These are phyloP conservation scores for Eutrema heterophyllum DNA, from an alignment of 345 rosid species.

Conservation along the genomic window DNA sequence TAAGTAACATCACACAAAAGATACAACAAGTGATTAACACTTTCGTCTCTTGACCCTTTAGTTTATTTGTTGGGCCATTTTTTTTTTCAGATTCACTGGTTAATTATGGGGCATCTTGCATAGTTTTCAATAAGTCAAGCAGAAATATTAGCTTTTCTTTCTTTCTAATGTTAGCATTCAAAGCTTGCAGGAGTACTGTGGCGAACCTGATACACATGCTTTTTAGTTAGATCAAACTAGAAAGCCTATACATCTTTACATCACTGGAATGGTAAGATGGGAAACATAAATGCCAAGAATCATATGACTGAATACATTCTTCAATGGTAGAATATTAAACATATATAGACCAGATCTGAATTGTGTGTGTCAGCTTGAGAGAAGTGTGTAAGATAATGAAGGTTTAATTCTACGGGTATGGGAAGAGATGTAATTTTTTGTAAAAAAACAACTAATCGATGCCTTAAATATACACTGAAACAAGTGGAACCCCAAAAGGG, in stretches of 20 bases:
- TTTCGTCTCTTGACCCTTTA: background rate
- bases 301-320: background rate
- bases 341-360: conserved; percentile 13
- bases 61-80: background rate
- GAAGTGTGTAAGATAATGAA: background rate
- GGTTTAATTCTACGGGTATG: background rate
- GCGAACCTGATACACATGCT: background rate
- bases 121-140: background rate
- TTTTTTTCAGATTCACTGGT: background rate
- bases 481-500: conserved; percentile 3
- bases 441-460: background rate
- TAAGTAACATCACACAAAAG: background rate
- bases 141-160: background rate
- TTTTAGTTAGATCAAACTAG: background rate
- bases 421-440: background rate
- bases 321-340: background rate
- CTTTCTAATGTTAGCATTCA: conserved; percentile 4
- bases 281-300: conserved; percentile 1
- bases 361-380: background rate
- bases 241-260: background rate
- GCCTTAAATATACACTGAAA: conserved; percentile 12
- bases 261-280: background rate
- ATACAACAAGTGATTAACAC: background rate
- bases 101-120: background rate
- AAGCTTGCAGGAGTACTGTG: background rate